Conservation (phyloP, 129 eudicot genomes). For the Calendula officinalis region DNA sequence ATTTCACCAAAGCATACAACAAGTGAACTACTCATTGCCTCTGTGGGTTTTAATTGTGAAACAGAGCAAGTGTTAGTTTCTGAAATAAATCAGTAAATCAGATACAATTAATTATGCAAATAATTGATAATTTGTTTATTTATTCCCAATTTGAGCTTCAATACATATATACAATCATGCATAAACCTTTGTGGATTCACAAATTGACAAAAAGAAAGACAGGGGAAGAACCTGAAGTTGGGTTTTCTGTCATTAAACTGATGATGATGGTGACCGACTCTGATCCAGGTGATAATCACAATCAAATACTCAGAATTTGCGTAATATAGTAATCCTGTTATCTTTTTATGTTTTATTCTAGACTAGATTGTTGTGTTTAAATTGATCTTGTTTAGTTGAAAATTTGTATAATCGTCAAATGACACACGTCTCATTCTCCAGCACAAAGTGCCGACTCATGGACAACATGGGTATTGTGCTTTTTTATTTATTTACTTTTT, state of each 20-base stretch:
- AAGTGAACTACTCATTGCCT: slow-evolving; percentile 26
- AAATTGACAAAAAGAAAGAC: neutral
- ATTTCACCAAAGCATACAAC: slow-evolving; percentile 80
- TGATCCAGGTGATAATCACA: neutral
- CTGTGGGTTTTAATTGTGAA: slow-evolving; percentile 4
- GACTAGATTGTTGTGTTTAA: too few species aligned
- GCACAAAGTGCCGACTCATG: neutral
- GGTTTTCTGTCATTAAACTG: slow-evolving; percentile 33
- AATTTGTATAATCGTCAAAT: neutral
- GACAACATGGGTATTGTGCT: too few species aligned
- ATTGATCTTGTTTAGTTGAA: too few species aligned
- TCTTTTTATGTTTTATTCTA: too few species aligned
- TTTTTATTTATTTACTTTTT: too few species aligned
- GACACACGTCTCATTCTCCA: slow-evolving; percentile 4
- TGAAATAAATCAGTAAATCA: slow-evolving; percentile 1
- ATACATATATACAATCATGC: neutral
- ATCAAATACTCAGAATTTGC: too few species aligned
- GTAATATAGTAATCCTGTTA: too few species aligned
- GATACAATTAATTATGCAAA: neutral
- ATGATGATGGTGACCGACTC: slow-evolving; percentile 1
- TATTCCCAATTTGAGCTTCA: neutral
- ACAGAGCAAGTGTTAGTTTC: neutral
- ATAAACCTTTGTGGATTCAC: neutral
- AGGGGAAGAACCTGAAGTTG: slow-evolving; percentile 41
- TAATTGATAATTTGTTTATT: neutral